These are phyloP conservation scores for Citrullus colocynthis DNA, from an alignment of 306 rosid genomes.

Conservation along the genomic window DNA sequence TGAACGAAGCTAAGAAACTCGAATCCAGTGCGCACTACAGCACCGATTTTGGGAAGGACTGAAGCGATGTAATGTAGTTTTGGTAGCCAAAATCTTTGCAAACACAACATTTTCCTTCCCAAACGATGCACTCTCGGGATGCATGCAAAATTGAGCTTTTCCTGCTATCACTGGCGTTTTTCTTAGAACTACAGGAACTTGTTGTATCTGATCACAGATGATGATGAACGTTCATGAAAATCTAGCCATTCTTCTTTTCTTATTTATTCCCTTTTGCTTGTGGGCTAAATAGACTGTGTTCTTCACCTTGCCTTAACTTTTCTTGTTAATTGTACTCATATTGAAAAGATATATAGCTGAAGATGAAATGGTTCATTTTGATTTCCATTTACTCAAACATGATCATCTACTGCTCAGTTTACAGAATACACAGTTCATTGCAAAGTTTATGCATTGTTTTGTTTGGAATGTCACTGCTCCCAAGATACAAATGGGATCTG, in stretches of 20 bases:
- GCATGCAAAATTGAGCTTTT: neutral
- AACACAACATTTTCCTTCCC: neutral
- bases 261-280: neutral
- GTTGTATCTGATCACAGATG: constrained; percentile 4
- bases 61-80: neutral
- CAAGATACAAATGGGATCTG: neutral
- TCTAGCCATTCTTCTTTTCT: neutral
- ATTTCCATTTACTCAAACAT: neutral
- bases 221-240: neutral
- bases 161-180: neutral
- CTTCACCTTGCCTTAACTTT: neutral
- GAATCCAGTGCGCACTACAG: constrained; percentile 75
- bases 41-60: constrained; percentile 78
- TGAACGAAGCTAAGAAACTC: constrained; percentile 70
- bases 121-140: neutral
- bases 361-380: neutral
- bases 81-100: neutral
- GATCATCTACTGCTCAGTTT: neutral
- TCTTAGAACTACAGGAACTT: neutral
- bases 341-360: neutral
- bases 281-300: neutral
- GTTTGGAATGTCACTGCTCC: neutral
- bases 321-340: neutral
- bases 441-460: neutral
- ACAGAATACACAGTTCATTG: neutral